These are phyloP conservation scores for Tulasnella sp. DNA, from an alignment of 768 basidiomycete species.

Conservation along the genomic window DNA sequence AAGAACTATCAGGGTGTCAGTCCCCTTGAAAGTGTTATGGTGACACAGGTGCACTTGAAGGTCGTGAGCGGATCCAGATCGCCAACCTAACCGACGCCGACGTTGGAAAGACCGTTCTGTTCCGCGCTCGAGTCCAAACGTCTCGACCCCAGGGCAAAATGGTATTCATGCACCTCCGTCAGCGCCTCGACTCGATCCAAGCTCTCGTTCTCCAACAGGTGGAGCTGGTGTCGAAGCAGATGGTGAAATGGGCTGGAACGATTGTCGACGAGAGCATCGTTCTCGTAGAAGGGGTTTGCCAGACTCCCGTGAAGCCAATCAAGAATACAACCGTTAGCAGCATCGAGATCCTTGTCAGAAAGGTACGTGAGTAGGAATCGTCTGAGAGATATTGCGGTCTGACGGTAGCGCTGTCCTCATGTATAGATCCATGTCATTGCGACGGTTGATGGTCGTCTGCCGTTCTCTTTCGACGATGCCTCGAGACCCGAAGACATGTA, in stretches of 20 bases:
- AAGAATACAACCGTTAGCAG: slow-evolving; percentile 84
- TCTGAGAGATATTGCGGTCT: neutral
- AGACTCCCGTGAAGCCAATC: slow-evolving; percentile 72
- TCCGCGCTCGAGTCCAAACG: slow-evolving; percentile 87
- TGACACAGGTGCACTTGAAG: slow-evolving; percentile 28
- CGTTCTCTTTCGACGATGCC: slow-evolving; percentile 91
- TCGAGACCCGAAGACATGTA: slow-evolving; percentile 70
- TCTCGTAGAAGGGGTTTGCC: slow-evolving; percentile 64
- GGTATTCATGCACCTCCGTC: slow-evolving; percentile 88
- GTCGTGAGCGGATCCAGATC: slow-evolving; percentile 55
- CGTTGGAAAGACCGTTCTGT: slow-evolving; percentile 65
- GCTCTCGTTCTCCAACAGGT: slow-evolving; percentile 65
- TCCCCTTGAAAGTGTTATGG: neutral
- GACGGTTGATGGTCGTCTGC: slow-evolving; percentile 66
- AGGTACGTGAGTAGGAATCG: slow-evolving; percentile 42
- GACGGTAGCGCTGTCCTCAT: too few species aligned
- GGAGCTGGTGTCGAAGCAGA: slow-evolving; percentile 85
- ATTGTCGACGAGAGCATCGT: slow-evolving; percentile 85
- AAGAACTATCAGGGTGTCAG: slow-evolving; percentile 18
- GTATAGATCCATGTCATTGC: slow-evolving; percentile 80
- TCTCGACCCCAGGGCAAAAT: slow-evolving; percentile 91
- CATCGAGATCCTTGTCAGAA: slow-evolving; percentile 75
- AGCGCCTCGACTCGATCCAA: slow-evolving; percentile 79
- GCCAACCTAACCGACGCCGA: slow-evolving; percentile 49
- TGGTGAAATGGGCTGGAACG: slow-evolving; percentile 85